phyloP scores from a whole-genome alignment of 306 rosid species.

The Morella rubra region DNA sequence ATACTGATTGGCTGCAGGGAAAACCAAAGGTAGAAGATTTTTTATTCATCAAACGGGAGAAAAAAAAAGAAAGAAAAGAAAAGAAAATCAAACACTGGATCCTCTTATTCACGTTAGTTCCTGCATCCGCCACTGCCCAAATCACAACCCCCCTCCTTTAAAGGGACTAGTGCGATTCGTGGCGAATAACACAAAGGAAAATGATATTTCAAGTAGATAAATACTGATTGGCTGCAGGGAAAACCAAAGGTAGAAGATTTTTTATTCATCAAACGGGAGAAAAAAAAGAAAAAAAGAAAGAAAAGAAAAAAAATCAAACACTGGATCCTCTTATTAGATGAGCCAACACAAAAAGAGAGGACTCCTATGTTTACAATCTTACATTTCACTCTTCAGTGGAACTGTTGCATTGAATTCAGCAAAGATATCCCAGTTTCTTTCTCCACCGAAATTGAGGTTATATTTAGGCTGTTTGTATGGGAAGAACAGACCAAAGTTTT shows the following conservation, averaged over 20 bases:
- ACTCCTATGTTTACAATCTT: not conserved
- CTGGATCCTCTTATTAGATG: not conserved
- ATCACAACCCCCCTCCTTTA: too few relatives aligned
- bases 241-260: not conserved
- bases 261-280: not conserved
- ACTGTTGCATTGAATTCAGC: conserved; percentile 17
- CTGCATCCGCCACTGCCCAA: too few relatives aligned
- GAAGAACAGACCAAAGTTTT: conserved; percentile 37
- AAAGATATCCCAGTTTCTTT: conserved; percentile 16
- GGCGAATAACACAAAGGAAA: too few relatives aligned
- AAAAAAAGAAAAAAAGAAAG: too few relatives aligned
- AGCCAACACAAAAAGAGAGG: not conserved
- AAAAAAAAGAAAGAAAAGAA: not conserved
- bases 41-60: not conserved
- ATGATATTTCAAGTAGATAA: too few relatives aligned
- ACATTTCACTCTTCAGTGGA: conserved; percentile 24
- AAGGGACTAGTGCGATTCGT: too few relatives aligned
- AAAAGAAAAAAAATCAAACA: not conserved
- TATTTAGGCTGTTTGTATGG: conserved; percentile 35
- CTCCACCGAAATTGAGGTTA: conserved; percentile 28
- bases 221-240: not conserved
- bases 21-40: not conserved
- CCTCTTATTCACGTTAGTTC: too few relatives aligned
- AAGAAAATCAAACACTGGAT: not conserved
- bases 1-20: not conserved